Percentiles rank a stretch among this genome's conserved stretches.
Conservation (phyloP, 371 early-diverging fungal genomes). For the Apophysomyces elegans region DNA sequence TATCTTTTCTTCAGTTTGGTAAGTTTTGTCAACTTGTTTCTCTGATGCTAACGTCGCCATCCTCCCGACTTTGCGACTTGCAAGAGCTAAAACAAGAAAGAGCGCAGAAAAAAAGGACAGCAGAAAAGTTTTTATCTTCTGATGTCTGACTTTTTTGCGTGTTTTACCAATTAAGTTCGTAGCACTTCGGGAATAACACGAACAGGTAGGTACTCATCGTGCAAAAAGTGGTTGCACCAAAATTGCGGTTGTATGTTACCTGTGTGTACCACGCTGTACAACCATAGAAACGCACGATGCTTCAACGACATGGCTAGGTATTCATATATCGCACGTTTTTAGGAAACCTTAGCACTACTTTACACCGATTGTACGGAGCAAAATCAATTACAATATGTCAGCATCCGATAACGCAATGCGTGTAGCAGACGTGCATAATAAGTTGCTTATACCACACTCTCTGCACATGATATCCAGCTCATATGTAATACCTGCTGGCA, state of each 20-base stretch:
- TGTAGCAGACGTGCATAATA: no score
- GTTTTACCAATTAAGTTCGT: neutral
- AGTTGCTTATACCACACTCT: no score
- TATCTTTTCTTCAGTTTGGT: neutral
- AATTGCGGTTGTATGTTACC: neutral
- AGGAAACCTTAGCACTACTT: neutral
- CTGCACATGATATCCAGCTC: no score
- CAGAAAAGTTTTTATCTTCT: neutral
- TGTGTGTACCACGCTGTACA: constrained; percentile 1
- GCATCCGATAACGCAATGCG: no score
- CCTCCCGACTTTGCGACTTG: neutral
- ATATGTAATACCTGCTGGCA: no score
- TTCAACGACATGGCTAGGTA: neutral
- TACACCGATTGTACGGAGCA: neutral
- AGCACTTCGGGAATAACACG: constrained; percentile 2
- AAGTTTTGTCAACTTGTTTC: neutral
- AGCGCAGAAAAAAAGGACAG: neutral
- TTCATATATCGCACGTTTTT: no score
- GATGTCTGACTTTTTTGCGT: neutral
- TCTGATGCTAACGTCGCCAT: neutral
- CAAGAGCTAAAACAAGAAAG: neutral
- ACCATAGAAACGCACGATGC: neutral
- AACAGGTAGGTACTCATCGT: neutral
- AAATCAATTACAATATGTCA: no score
- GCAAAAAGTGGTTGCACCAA: neutral